Percentiles rank a stretch among this genome's conserved stretches.
Evolutionary conservation across 1,284 basidiomycete species (phyloP).

Genomic region (Mycena citricolor): DNA sequence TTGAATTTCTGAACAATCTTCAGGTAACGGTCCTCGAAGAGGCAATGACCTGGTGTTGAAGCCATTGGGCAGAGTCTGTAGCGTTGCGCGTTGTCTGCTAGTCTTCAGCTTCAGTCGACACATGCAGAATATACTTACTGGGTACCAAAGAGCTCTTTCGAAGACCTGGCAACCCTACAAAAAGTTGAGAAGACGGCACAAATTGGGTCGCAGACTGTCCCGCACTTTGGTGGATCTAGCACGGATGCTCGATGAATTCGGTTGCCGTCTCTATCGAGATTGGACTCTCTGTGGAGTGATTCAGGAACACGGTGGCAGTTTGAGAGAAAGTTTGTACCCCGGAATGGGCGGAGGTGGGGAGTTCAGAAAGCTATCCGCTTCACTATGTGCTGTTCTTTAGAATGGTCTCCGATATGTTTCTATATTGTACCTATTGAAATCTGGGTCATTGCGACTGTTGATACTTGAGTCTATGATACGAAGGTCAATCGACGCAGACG

Average conservation of each 20-base stretch:
- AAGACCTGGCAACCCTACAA: conserved; percentile 9
- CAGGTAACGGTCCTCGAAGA: conserved; percentile 16
- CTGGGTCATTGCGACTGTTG: too few species aligned
- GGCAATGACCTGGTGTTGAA: conserved; percentile 14
- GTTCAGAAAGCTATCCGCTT: conserved; percentile 13
- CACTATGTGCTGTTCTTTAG: too few species aligned
- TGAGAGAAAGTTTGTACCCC: neutral
- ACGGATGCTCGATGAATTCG: conserved; percentile 9
- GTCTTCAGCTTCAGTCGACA: neutral
- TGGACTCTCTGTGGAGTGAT: conserved; percentile 1
- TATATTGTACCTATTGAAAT: too few species aligned
- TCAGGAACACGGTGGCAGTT: neutral
- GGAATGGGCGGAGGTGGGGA: conserved; percentile 4
- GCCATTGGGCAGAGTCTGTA: conserved; percentile 17
- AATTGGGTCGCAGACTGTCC: neutral
- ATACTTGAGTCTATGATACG: too few species aligned
- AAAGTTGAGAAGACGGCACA: neutral
- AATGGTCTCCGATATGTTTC: too few species aligned
- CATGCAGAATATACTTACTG: conserved; percentile 4
- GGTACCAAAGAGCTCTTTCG: conserved; percentile 16
- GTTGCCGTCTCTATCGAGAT: neutral
- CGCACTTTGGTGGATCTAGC: conserved; percentile 8
- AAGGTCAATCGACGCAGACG: too few species aligned
- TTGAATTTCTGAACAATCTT: conserved; percentile 39
- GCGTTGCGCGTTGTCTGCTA: conserved; percentile 5